phyloP scores from a whole-genome alignment of 2,329 filamentous ascomycete species.

The Xylariaceae sp. region DNA sequence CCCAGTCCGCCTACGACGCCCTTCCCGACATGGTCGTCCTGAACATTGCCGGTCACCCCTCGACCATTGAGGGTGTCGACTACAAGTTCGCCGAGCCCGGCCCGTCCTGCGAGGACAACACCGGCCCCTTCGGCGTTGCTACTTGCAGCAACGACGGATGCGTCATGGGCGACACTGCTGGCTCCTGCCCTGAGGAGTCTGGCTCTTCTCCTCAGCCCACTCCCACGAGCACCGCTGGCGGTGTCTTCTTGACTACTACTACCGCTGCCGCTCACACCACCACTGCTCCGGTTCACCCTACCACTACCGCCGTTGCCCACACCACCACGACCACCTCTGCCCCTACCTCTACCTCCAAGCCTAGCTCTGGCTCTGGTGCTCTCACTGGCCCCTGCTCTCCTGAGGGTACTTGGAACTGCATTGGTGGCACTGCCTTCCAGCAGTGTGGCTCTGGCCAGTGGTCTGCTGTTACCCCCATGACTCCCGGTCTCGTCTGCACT shows the following conservation, averaged over 20 bases:
- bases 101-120: slow-evolving; percentile 46
- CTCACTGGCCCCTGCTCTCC: slow-evolving; percentile 40
- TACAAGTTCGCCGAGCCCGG: slow-evolving; percentile 67
- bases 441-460: slow-evolving; percentile 50
- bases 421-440: slow-evolving; percentile 47
- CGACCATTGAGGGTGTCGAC: slow-evolving; percentile 43
- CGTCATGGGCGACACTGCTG: slow-evolving; percentile 26
- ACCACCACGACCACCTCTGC: slow-evolving; percentile 24
- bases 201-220: slow-evolving; percentile 10
- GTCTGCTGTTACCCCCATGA: slow-evolving; percentile 40
- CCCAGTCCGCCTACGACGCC: slow-evolving; percentile 47
- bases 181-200: slow-evolving; percentile 8
- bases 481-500: slow-evolving; percentile 43
- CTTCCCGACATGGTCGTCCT: slow-evolving; percentile 73
- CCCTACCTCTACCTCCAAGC: slow-evolving; percentile 12
- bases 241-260: slow-evolving; percentile 23
- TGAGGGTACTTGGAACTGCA: slow-evolving; percentile 52
- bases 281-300: too few species aligned
- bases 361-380: slow-evolving; percentile 19
- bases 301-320: neutral
- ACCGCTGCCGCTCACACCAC: slow-evolving; percentile 2
- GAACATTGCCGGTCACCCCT: slow-evolving; percentile 49
- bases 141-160: slow-evolving; percentile 30
- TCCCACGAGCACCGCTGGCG: slow-evolving; percentile 14
- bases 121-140: slow-evolving; percentile 33